A percentile compares a stretch with the other conserved stretches of the same genome.
Evolutionary conservation across 768 basidiomycete genomes (phyloP).

Genomic region (Phylloporus rhodoxanthus): DNA sequence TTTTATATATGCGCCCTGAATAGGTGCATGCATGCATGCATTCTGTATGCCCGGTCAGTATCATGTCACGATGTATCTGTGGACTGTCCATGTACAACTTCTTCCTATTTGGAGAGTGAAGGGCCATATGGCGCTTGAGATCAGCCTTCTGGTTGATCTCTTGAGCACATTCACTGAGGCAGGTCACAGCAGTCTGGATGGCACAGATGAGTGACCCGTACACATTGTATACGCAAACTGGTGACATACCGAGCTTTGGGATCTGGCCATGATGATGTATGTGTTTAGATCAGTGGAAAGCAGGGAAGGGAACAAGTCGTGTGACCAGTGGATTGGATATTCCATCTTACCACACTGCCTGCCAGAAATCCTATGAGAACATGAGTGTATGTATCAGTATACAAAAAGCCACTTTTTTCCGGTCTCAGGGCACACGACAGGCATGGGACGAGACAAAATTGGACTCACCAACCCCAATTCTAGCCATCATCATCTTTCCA

Average conservation of each 20-base stretch:
- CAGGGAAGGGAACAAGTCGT: too few relatives aligned
- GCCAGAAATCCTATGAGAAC: slow-evolving; percentile 22
- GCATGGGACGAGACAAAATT: background rate
- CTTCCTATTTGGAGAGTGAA: slow-evolving; percentile 20
- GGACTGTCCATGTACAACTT: slow-evolving; percentile 14
- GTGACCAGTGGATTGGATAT: too few relatives aligned
- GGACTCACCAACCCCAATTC: slow-evolving; percentile 54
- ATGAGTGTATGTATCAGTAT: slow-evolving; percentile 11
- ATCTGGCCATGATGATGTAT: too few relatives aligned
- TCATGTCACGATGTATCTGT: background rate
- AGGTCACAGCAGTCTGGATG: slow-evolving; percentile 8
- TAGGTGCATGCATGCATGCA: slow-evolving; percentile 20
- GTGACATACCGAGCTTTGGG: background rate
- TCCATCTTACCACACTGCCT: slow-evolving; percentile 28
- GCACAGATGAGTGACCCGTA: background rate
- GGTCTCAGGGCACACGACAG: background rate
- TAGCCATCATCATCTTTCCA: slow-evolving; percentile 59
- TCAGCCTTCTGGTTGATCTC: slow-evolving; percentile 22
- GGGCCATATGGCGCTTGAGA: slow-evolving; percentile 24
- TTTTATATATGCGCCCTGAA: slow-evolving; percentile 17
- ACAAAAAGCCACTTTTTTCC: background rate
- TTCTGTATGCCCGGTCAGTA: slow-evolving; percentile 17
- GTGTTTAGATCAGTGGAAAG: too few relatives aligned
- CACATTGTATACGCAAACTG: background rate
- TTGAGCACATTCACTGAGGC: slow-evolving; percentile 12